Base-by-base conservation (phyloP, 2,329 filamentous ascomycete genomes). In the Aspergillus flavus region DNA sequence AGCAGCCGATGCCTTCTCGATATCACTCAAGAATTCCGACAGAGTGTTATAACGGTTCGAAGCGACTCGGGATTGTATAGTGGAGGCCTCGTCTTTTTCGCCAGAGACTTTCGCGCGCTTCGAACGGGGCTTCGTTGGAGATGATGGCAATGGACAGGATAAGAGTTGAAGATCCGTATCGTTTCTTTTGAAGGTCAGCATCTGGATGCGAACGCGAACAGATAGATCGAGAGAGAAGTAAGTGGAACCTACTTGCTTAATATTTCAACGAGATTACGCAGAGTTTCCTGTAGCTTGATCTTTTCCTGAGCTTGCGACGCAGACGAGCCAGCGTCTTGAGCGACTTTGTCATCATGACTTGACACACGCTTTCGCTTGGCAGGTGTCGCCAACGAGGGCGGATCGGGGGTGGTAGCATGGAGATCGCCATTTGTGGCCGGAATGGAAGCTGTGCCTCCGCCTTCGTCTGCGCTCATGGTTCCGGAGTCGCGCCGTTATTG, bases 121-220 rank as follows among this genome's bases (percentile, higher is more conserved):
- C 36, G 73, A 73, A 36, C 78, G 78, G 46, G 79, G 80, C 68
- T 80, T 80, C 41, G 74, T 66, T 6, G 72, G 69, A 21, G 77
- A 73, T 14, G 71, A 66, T 21, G 76, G 73, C 50, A 81, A 68
- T 46, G 79, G 76, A 58, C 74, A 77, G 57, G 77, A 77, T 16
- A 82, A 72, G 57, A 82, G 72, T 34, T 77, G 76, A n/a, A 81
- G 75, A 53, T 79, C 78, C n/a, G 76, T 71, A 66, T 82, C 79
- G 66, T 79, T 75, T 61, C 80, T 82, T 61, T 23, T 46, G 9
- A n/a, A 21, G 56, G 67, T 76, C 61, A 77, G 67, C 61, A 43
- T 28, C n/a, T 26, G 11, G 12, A 59, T 64, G 52, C 57, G 58
- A 39, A 48, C 54, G 57, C 32, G 55, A 30, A 41, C 26, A 41